Conservation (phyloP, 1,284 basidiomycete genomes). For the Coriolopsis trogii region DNA sequence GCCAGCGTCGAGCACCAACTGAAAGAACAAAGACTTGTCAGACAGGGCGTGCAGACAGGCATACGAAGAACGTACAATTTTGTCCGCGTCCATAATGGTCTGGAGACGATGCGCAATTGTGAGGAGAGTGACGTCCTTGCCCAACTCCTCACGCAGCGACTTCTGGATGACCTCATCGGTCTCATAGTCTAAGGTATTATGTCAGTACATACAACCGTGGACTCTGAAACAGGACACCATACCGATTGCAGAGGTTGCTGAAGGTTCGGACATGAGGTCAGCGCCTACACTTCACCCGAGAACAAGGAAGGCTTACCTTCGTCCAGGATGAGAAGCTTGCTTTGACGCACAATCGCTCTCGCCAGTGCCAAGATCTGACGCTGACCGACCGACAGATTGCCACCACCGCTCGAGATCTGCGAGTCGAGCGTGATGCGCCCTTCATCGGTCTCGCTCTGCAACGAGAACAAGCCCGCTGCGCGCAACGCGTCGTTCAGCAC, state of each 20-base stretch:
- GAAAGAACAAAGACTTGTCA: neutral
- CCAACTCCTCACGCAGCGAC: conserved; percentile 53
- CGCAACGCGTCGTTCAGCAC: conserved; percentile 35
- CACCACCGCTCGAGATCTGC: conserved; percentile 38
- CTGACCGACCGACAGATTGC: conserved; percentile 37
- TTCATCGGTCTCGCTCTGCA: conserved; percentile 33
- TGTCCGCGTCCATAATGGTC: conserved; percentile 61
- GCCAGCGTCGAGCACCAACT: conserved; percentile 41
- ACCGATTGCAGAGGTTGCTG: conserved; percentile 57
- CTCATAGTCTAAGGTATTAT: conserved; percentile 25
- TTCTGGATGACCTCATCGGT: conserved; percentile 36
- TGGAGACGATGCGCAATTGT: conserved; percentile 70
- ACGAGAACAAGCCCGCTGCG: conserved; percentile 33
- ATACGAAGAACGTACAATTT: conserved; percentile 31
- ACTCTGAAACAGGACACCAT: neutral
- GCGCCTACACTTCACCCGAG: neutral
- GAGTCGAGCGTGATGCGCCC: conserved; percentile 38
- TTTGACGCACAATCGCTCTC: conserved; percentile 36
- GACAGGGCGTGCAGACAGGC: neutral
- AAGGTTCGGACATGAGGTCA: neutral
- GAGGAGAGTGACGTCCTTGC: conserved; percentile 55
- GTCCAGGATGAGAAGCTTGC: conserved; percentile 39
- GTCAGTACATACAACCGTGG: neutral
- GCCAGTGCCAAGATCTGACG: conserved; percentile 48
- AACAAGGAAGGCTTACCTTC: conserved; percentile 22